Base-by-base conservation (phyloP, 1,284 basidiomycete species). In the Fomitopsis pinicola region DNA sequence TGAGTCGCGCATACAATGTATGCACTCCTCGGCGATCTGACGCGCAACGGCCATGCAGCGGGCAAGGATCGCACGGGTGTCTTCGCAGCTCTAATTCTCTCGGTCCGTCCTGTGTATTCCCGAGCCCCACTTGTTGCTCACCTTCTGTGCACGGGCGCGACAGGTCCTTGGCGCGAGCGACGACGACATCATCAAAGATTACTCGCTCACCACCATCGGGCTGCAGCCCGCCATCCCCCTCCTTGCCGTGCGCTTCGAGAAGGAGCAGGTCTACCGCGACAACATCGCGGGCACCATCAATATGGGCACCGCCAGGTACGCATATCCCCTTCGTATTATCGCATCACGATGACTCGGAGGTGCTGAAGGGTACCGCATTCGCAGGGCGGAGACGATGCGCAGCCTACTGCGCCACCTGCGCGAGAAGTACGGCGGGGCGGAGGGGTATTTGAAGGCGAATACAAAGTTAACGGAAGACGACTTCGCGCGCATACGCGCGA, bases 41-140 rank as follows among this genome's bases (percentile, higher is more conserved):
- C 65, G 3, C 69, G 71, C 45, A 70, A 73, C 17, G 61, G 78
- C 5, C 30, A 28, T 3, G 19, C 59, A 81, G 79, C 73, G n/a
- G 80, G 80, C 7, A 81, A 81, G 63, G 80, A 81, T 63, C 67
- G 79, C 48, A 78, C 79, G 2, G 79, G 78, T 2, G 57, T 80
- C 5, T 75, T 79, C 59, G 71, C 74, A 12, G 76, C 77, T 8
- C 58, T 77, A 10, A 65, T 80, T 17, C 69, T 75, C 42, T 71
- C 72, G 68, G 76, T 75, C 55, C 57, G 30, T 38, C 40, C 15
- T 17, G 38, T 9, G 1, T 9, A 14, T 28, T 3, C 45, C 36
- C 15, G 33, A 28, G 10, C 28, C 1, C 33, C 19, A 2, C 28
- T 28, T n/a, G 30, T 26, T 19, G 19, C 57, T 55, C 30, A 50